These are phyloP conservation scores for Teratosphaeriaceae sp. DNA, from an alignment of 2,329 filamentous ascomycete genomes.

Conservation along the genomic window DNA sequence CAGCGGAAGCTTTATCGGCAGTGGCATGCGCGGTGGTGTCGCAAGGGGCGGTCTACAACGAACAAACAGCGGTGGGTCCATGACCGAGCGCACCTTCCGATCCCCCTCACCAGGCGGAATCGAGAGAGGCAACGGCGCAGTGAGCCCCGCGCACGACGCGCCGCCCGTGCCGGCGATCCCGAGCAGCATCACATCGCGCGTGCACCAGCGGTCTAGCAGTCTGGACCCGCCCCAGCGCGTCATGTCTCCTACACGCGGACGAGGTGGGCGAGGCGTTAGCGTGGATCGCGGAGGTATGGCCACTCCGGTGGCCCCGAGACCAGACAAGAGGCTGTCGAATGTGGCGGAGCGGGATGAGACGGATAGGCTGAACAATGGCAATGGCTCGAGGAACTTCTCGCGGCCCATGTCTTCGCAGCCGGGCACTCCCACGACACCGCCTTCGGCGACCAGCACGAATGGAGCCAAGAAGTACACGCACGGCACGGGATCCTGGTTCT, in stretches of 20 bases:
- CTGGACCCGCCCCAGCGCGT: slow-evolving; percentile 44
- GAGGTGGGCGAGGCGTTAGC: slow-evolving; percentile 25
- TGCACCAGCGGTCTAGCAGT: slow-evolving; percentile 42
- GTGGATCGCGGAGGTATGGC: slow-evolving; percentile 21
- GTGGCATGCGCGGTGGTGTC: slow-evolving; percentile 22
- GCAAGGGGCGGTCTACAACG: slow-evolving; percentile 49
- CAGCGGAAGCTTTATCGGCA: slow-evolving; percentile 34
- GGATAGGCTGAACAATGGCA: slow-evolving; percentile 54
- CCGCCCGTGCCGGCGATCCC: slow-evolving; percentile 72
- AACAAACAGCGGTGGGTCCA: slow-evolving; percentile 66
- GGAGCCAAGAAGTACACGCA: slow-evolving; percentile 20
- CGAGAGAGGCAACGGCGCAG: slow-evolving; percentile 30
- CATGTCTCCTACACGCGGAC: slow-evolving; percentile 37
- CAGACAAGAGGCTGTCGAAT: slow-evolving; percentile 32
- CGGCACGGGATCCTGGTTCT: slow-evolving; percentile 48
- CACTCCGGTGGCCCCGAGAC: slow-evolving; percentile 12
- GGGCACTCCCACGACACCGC: slow-evolving; percentile 15
- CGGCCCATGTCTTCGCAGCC: slow-evolving; percentile 44
- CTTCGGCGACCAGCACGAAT: slow-evolving; percentile 9
- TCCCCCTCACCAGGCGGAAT: slow-evolving; percentile 55
- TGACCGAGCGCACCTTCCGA: slow-evolving; percentile 84
- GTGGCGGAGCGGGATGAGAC: slow-evolving; percentile 37
- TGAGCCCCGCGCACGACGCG: slow-evolving; percentile 30
- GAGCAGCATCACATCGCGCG: slow-evolving; percentile 19
- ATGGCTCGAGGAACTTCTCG: slow-evolving; percentile 46